phyloP scores from a whole-genome alignment of 73 alveolate species.

The Breviolum minutum region DNA sequence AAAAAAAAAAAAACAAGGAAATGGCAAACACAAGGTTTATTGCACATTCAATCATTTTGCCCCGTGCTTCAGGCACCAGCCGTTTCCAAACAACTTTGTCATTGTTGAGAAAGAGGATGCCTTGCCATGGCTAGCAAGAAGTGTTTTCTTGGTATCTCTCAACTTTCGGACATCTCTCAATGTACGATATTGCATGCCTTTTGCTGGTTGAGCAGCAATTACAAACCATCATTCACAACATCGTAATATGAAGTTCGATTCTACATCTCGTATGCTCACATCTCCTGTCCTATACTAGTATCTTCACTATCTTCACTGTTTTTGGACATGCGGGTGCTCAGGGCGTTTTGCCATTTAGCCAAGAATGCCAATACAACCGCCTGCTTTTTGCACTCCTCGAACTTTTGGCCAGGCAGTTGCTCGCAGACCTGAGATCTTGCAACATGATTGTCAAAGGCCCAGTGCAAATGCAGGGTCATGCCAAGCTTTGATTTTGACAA shows the following conservation, averaged over 20 bases:
- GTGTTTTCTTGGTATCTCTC: not conserved
- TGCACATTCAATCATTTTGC: not conserved
- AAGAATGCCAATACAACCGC: not conserved
- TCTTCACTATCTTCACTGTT: not conserved
- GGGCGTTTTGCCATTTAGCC: too few species aligned
- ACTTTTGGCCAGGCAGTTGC: not conserved
- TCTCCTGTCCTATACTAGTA: too few species aligned
- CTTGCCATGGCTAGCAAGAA: not conserved
- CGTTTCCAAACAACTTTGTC: constrained; percentile 42
- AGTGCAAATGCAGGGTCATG: not conserved
- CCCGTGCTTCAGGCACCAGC: not conserved
- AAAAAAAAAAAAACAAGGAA: too few species aligned
- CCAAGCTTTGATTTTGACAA: not conserved
- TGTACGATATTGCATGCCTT: too few species aligned
- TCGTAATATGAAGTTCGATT: too few species aligned
- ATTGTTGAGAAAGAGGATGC: constrained; percentile 56
- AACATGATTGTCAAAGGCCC: not conserved
- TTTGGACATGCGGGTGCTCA: not conserved
- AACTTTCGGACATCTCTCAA: not conserved
- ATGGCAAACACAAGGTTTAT: too few species aligned
- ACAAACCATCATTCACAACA: too few species aligned
- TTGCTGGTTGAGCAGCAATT: too few species aligned
- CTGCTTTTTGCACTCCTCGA: constrained; percentile 58
- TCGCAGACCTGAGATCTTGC: constrained; percentile 23
- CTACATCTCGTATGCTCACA: too few species aligned